Percentiles rank a stretch among this genome's conserved stretches.
These are phyloP conservation scores for rapeseed (Brassica napus) DNA, from an alignment of 345 rosid genomes.

Conservation along the genomic window Da-Ae NC_063440.1:20442001-20442500, in stretches of 20 bases:
- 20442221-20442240: background rate
- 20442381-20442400: background rate
- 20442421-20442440: background rate
- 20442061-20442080: background rate
- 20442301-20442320: background rate
- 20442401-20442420: background rate
- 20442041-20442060: background rate
- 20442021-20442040: too few species aligned
- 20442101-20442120: background rate
- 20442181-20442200: background rate
- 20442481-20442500: background rate
- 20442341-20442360: too few species aligned
- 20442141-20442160: background rate
- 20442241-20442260: background rate
- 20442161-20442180: background rate
- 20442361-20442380: background rate
- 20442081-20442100: background rate
- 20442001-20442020: too few species aligned
- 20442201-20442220: background rate
- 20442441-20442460: conserved; percentile 7
- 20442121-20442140: background rate
- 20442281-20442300: background rate
- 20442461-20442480: background rate
- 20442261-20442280: background rate
- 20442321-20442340: background rate